Evolutionary conservation across 805 yeast genomes (phyloP), one percentile per base, ranked within the genome.

Genomic region (Yarrowia deformans): DNA sequence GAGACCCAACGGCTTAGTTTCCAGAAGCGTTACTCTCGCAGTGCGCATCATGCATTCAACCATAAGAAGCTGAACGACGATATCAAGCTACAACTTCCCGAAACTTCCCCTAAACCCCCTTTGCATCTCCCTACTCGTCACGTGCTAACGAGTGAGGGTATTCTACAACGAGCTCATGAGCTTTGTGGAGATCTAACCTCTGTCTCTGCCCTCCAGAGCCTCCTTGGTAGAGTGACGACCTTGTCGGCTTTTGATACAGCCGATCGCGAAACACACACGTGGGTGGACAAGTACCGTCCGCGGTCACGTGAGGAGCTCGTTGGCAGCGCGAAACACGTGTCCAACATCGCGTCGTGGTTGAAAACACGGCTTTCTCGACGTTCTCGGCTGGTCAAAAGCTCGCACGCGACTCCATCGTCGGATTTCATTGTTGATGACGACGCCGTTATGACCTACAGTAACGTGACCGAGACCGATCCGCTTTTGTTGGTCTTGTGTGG

Each of bases 401-500:
- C 14, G 1, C 52, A 37, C 9, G 12, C 2, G 8, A n/a, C 34
- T 8, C 19, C 46, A 0, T 37, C 45, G 16, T 54, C 60, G 4
- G 56, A 48, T 16, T 63, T 63, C 39, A 48, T 63, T 23, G 56
- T 63, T 2, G 56, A 48, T 14, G 68, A 63, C 13, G 39, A 48
- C 14, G 56, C 40, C 2, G 40, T 35, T 1, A 48, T 46, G 45
- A 19, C 16, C 50, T 60, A 60, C 12, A 46, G 37, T 3, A 18
- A 29, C 16, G 35, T 8, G 8, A 1, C 19, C 16, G 34, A 45
- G 16, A 43, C 32, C 7, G 68, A 63, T 13, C 68, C 68, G 16
- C 56, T 63, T 13, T 19, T 63, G 8, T 81, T 91, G 54, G 67
- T 78, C 1, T 50, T 78, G 1, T 80, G 83, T 69, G 99, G 99